Conservation (phyloP, 768 basidiomycete genomes). For the Leccinum aurantiacum region DNA sequence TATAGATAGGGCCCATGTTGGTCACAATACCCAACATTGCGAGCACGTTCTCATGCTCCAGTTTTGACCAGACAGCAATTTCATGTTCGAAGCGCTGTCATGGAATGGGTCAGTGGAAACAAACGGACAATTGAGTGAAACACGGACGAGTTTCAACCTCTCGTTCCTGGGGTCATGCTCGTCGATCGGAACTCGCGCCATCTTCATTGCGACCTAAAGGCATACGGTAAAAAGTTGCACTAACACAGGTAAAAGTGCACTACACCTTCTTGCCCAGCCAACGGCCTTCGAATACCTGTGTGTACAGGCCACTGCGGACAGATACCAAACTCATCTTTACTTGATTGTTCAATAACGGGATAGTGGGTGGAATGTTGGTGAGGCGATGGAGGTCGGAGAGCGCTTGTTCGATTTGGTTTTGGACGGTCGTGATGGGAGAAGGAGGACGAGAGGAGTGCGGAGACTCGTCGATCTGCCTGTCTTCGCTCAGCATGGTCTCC, state of each 20-base stretch:
- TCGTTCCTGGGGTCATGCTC: conserved; percentile 42
- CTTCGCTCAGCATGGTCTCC: conserved; percentile 18
- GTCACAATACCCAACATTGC: conserved; percentile 59
- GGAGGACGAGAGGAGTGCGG: conserved; percentile 21
- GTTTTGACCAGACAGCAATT: conserved; percentile 51
- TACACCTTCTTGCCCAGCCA: conserved; percentile 56
- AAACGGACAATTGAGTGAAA: background rate
- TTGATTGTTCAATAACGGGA: conserved; percentile 55
- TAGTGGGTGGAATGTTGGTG: conserved; percentile 53
- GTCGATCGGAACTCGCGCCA: conserved; percentile 43
- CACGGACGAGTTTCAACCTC: conserved; percentile 38
- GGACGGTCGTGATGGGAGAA: conserved; percentile 28
- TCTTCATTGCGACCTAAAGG: conserved; percentile 56
- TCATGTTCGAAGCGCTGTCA: conserved; percentile 56
- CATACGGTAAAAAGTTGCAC: background rate
- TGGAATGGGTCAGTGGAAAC: background rate
- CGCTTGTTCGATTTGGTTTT: conserved; percentile 44
- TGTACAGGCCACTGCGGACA: conserved; percentile 51
- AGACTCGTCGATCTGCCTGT: conserved; percentile 23
- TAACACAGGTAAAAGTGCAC: background rate
- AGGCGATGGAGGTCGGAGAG: conserved; percentile 47
- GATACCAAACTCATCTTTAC: conserved; percentile 39
- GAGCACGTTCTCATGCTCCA: conserved; percentile 46
- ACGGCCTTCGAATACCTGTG: conserved; percentile 52
- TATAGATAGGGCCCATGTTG: conserved; percentile 51